Evolutionary conservation across 306 rosid genomes (phyloP).

Genomic region (Carpinus fangiana): DNA sequence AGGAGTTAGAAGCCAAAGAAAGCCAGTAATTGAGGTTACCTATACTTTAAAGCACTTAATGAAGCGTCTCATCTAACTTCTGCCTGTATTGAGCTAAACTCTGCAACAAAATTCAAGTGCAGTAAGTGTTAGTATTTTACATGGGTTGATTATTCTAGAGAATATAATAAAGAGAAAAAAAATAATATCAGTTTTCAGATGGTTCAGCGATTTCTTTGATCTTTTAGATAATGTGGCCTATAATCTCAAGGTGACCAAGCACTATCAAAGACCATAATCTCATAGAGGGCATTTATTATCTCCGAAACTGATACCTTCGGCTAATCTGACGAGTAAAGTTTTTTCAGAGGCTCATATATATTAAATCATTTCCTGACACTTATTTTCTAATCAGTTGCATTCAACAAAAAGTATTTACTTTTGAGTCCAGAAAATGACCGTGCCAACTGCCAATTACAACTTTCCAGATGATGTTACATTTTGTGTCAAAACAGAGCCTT

Average conservation of each 20-base stretch:
- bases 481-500: neutral
- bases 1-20: neutral
- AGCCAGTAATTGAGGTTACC: constrained; percentile 29
- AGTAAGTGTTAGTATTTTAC: neutral
- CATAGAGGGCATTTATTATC: neutral
- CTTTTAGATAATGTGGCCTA: neutral
- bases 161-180: neutral
- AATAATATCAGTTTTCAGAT: neutral
- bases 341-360: neutral
- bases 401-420: neutral
- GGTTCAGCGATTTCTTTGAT: neutral
- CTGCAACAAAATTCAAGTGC: constrained; percentile 36
- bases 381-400: neutral
- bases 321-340: neutral
- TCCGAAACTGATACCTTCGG: neutral
- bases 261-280: neutral
- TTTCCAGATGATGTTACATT: neutral
- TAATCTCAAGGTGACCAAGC: neutral
- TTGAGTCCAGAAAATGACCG: neutral
- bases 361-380: neutral
- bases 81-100: constrained; percentile 64
- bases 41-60: constrained; percentile 19
- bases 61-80: constrained; percentile 55
- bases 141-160: neutral
- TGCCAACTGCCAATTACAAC: neutral